These are phyloP conservation scores for Nemania bipapillata DNA, from an alignment of 2,329 filamentous ascomycete genomes.

Conservation along the genomic window DNA sequence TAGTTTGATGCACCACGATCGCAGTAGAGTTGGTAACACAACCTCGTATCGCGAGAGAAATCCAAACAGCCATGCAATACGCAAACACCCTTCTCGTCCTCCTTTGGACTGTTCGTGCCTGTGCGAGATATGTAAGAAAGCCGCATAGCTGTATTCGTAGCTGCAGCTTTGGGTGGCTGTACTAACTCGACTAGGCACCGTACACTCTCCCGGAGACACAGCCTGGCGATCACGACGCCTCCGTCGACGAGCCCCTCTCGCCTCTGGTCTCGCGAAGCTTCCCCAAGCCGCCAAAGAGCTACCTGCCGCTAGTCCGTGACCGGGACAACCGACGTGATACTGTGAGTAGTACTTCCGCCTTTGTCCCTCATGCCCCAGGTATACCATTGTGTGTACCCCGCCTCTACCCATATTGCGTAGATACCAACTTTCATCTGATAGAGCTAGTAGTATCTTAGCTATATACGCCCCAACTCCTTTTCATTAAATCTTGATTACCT, in stretches of 20 bases:
- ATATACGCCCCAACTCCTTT: background rate
- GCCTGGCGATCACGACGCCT: background rate
- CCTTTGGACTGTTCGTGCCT: conserved; percentile 4
- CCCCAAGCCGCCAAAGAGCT: background rate
- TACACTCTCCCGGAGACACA: background rate
- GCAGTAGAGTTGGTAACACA: background rate
- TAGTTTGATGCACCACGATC: background rate
- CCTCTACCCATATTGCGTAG: background rate
- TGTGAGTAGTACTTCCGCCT: conserved; percentile 11
- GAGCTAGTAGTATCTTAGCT: background rate
- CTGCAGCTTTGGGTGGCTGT: background rate
- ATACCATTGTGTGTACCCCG: background rate
- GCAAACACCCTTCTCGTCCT: conserved; percentile 12
- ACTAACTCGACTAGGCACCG: conserved; percentile 6
- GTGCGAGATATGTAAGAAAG: conserved; percentile 23
- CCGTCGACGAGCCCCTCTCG: background rate
- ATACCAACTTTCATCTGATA: too few species aligned
- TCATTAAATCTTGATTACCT: too few species aligned
- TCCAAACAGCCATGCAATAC: conserved; percentile 14
- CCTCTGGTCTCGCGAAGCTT: background rate
- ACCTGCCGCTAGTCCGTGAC: background rate
- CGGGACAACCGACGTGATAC: conserved; percentile 26
- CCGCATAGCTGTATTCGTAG: background rate
- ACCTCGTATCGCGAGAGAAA: background rate
- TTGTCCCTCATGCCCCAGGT: background rate